A percentile compares a stretch with the other conserved stretches of the same genome.
Evolutionary conservation across 441 rosid species (phyloP).

Genomic region (Syzygium malaccense): DNA sequence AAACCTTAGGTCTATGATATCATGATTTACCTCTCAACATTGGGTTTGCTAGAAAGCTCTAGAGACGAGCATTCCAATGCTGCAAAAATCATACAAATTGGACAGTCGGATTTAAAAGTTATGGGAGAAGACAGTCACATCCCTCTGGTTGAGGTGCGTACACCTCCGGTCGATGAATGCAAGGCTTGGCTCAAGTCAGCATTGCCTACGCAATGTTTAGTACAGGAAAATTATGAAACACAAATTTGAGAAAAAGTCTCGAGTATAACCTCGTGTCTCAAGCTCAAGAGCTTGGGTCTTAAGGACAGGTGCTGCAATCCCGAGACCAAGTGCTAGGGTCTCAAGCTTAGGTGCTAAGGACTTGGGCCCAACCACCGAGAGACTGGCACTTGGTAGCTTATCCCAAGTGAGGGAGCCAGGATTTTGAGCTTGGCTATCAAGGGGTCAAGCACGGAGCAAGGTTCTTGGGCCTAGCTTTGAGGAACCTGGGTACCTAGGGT

Average conservation of each 20-base stretch:
- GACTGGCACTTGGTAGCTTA: neutral
- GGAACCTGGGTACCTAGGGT: neutral
- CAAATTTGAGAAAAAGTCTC: neutral
- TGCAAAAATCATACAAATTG: neutral
- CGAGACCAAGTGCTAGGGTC: neutral
- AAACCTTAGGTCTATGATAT: neutral
- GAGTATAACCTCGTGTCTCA: neutral
- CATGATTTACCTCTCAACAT: neutral
- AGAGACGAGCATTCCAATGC: neutral
- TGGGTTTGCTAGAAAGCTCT: neutral
- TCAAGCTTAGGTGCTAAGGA: neutral
- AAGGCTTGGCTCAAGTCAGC: neutral
- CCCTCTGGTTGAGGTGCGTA: neutral
- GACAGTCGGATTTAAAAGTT: neutral
- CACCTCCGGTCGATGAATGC: neutral
- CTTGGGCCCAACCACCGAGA: neutral
- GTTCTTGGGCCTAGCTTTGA: neutral
- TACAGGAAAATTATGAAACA: neutral
- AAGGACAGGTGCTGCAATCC: neutral
- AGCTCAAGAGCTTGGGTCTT: neutral
- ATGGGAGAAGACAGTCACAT: neutral
- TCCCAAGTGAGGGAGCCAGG: neutral
- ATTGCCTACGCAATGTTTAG: neutral
- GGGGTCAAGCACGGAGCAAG: neutral
- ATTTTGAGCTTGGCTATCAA: neutral